Conservation (phyloP, 176 grass and related monocot species). For the Melocanna baccifera region DNA sequence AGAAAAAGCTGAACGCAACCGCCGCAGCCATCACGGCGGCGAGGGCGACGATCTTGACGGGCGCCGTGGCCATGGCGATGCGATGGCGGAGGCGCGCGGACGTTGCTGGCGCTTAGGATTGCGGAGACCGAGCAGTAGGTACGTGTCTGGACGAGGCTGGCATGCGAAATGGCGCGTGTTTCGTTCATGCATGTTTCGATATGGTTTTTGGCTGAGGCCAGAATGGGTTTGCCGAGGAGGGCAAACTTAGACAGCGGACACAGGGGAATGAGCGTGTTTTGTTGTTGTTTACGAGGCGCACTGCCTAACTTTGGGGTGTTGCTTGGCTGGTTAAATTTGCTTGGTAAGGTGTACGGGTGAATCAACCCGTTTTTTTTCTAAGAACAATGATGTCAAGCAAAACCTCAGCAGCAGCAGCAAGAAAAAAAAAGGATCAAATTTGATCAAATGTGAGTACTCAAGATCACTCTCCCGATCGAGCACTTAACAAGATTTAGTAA, state of each 20-base stretch:
- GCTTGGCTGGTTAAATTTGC: neutral
- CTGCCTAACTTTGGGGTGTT: conserved; percentile 31
- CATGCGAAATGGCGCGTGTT: conserved; percentile 35
- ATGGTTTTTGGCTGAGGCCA: neutral
- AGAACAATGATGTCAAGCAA: neutral
- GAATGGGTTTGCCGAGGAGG: conserved; percentile 21
- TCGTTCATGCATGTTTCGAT: conserved; percentile 26
- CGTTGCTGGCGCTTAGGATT: neutral
- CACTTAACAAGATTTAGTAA: neutral
- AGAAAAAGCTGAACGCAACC: conserved; percentile 40
- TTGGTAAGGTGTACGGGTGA: too few species aligned
- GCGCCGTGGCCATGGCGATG: conserved; percentile 40
- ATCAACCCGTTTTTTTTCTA: neutral
- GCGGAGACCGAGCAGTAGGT: neutral
- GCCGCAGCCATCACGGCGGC: conserved; percentile 19
- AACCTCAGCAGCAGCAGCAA: too few species aligned
- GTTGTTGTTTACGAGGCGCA: neutral
- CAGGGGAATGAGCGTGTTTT: conserved; percentile 22
- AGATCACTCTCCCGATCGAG: neutral
- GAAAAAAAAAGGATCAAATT: neutral
- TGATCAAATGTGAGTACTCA: neutral
- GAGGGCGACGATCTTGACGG: conserved; percentile 48
- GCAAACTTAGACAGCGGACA: conserved; percentile 37
- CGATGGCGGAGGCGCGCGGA: conserved; percentile 18
- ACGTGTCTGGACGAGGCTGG: conserved; percentile 39